Percentiles rank a stretch among this genome's conserved stretches.
phyloP scores from a whole-genome alignment of 2,329 filamentous ascomycete genomes.

The Trichoderma sp. region DNA sequence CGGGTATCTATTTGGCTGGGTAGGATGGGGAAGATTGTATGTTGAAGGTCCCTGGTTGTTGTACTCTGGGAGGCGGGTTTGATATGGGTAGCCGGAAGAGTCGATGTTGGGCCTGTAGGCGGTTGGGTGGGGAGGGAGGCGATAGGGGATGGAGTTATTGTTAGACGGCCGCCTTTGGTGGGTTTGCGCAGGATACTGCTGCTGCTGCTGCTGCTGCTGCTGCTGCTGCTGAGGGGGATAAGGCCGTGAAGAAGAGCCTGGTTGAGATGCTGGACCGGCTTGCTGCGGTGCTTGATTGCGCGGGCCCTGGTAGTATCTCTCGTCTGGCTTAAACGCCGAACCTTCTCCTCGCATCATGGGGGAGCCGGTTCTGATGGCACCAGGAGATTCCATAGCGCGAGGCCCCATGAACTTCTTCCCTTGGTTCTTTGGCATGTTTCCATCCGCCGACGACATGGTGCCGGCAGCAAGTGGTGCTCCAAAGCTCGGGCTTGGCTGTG shows the following conservation, averaged over 20 bases:
- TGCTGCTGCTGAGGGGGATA: neutral
- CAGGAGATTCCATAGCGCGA: slow-evolving; percentile 22
- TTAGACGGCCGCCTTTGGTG: neutral
- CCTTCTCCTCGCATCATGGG: slow-evolving; percentile 42
- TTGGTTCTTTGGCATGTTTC: neutral
- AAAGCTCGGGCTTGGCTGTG: slow-evolving; percentile 34
- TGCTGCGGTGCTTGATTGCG: neutral
- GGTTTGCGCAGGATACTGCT: neutral
- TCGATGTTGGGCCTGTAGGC: slow-evolving; percentile 25
- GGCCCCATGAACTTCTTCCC: slow-evolving; percentile 3
- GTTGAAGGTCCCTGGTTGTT: neutral
- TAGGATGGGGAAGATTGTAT: slow-evolving; percentile 2
- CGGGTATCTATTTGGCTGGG: slow-evolving; percentile 18
- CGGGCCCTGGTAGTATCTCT: slow-evolving; percentile 17
- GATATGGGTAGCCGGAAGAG: slow-evolving; percentile 24
- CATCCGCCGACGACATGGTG: slow-evolving; percentile 19
- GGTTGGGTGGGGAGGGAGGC: slow-evolving; percentile 18
- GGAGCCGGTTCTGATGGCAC: slow-evolving; percentile 31
- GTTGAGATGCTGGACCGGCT: neutral
- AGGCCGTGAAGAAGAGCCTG: neutral
- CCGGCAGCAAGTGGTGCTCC: slow-evolving; percentile 30
- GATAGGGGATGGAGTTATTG: slow-evolving; percentile 16
- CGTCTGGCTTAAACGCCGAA: slow-evolving; percentile 36
- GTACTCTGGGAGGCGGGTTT: slow-evolving; percentile 8
- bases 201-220: neutral